A percentile compares a stretch with the other conserved stretches of the same genome.
Conservation (phyloP, 2,329 filamentous ascomycete genomes). For the Pseudogymnoascus sp. region DNA sequence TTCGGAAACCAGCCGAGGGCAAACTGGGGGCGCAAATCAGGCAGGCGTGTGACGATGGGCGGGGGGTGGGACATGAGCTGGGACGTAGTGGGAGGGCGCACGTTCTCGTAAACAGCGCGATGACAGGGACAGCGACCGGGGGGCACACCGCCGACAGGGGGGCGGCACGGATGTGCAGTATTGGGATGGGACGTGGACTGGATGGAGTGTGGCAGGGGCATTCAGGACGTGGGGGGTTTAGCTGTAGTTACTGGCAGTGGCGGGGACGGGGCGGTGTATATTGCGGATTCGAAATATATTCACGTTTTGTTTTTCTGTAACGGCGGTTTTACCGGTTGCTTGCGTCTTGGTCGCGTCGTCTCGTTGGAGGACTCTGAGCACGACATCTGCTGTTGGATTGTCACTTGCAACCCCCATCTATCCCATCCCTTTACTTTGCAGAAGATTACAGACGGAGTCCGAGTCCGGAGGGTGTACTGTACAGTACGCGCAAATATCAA, state of each 20-base stretch:
- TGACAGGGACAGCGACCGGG: background rate
- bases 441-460: background rate
- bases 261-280: background rate
- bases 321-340: background rate
- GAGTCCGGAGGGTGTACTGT: background rate
- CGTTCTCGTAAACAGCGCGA: background rate
- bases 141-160: background rate
- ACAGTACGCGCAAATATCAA: background rate
- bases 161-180: background rate
- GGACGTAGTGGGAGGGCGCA: background rate
- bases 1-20: background rate
- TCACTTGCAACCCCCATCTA: background rate
- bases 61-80: background rate
- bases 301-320: background rate
- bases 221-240: background rate
- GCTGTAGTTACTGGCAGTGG: background rate
- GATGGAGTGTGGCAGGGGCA: background rate
- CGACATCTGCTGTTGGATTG: background rate
- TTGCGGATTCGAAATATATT: background rate
- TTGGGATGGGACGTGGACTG: background rate
- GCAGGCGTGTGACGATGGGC: background rate
- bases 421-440: background rate
- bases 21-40: background rate
- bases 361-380: background rate
- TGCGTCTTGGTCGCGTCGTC: background rate